phyloP scores from a whole-genome alignment of 768 basidiomycete species.

The Cytidiella melzeri region DNA sequence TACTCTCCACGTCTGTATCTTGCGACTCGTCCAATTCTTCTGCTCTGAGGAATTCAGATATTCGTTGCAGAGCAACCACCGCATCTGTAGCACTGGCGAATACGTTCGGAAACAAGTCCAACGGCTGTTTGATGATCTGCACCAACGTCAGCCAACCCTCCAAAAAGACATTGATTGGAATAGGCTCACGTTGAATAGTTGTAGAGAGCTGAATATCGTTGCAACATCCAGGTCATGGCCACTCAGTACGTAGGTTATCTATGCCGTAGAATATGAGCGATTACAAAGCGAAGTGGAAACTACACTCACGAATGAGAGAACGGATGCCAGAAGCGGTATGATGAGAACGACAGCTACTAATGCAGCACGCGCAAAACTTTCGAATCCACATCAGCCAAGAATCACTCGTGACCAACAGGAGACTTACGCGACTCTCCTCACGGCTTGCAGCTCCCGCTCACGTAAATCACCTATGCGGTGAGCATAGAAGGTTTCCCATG shows the following conservation, averaged over 20 bases:
- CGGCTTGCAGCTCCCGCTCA: slow-evolving; percentile 60
- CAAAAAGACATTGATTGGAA: slow-evolving; percentile 45
- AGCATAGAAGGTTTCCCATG: slow-evolving; percentile 82
- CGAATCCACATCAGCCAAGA: background rate
- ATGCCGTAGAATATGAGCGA: background rate
- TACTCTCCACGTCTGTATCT: slow-evolving; percentile 44
- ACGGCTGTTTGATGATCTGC: slow-evolving; percentile 51
- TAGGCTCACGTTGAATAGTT: slow-evolving; percentile 81
- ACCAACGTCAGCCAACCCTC: background rate
- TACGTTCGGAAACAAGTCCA: slow-evolving; percentile 53
- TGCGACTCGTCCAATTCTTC: slow-evolving; percentile 66
- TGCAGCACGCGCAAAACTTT: slow-evolving; percentile 22
- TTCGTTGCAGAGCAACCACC: slow-evolving; percentile 67
- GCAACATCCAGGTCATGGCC: slow-evolving; percentile 63
- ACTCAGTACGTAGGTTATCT: slow-evolving; percentile 61
- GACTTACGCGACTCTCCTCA: slow-evolving; percentile 27
- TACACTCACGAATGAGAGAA: slow-evolving; percentile 55
- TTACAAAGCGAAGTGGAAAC: background rate
- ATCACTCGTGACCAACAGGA: background rate
- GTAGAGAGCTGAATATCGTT: slow-evolving; percentile 78
- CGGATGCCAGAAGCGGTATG: slow-evolving; percentile 66
- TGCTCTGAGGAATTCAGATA: slow-evolving; percentile 77
- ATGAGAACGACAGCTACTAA: slow-evolving; percentile 42
- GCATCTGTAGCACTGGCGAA: slow-evolving; percentile 62
- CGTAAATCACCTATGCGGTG: slow-evolving; percentile 65